These are phyloP conservation scores for Phialemonium atrogriseum DNA, from an alignment of 2,329 filamentous ascomycete genomes.

Conservation along the genomic window DNA sequence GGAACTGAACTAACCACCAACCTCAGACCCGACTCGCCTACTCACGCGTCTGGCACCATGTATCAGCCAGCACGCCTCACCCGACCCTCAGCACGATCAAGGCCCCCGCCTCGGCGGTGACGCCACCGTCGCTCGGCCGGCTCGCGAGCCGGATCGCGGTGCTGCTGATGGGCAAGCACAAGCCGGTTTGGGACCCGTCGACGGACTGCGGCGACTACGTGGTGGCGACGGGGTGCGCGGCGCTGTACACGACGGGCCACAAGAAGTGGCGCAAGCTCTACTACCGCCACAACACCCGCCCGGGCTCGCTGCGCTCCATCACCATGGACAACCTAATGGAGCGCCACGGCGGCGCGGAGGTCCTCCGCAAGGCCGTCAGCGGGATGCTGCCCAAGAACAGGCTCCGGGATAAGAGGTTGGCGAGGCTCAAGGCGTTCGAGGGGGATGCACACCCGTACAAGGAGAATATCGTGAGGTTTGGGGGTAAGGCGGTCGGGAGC, in stretches of 20 bases:
- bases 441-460: slow-evolving; percentile 87
- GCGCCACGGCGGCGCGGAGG: slow-evolving; percentile 89
- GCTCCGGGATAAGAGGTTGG: slow-evolving; percentile 78
- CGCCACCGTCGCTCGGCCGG: slow-evolving; percentile 76
- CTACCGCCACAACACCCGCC: slow-evolving; percentile 87
- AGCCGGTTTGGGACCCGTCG: slow-evolving; percentile 93
- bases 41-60: slow-evolving; percentile 87
- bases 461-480: slow-evolving; percentile 72
- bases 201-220: slow-evolving; percentile 99
- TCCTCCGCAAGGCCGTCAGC: slow-evolving; percentile 82
- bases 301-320: slow-evolving; percentile 77
- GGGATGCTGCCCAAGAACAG: slow-evolving; percentile 98
- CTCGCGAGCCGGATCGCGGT: slow-evolving; percentile 81
- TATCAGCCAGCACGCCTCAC: slow-evolving; percentile 63
- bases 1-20: slow-evolving; percentile 2
- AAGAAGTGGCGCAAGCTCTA: slow-evolving; percentile 94
- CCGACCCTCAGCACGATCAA: slow-evolving; percentile 47
- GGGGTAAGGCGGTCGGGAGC: slow-evolving; percentile 46
- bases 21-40: slow-evolving; percentile 87
- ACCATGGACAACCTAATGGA: slow-evolving; percentile 93
- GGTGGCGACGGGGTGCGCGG: slow-evolving; percentile 81
- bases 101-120: slow-evolving; percentile 40
- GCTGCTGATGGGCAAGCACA: slow-evolving; percentile 96
- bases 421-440: slow-evolving; percentile 90
- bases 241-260: slow-evolving; percentile 80